phyloP scores from a whole-genome alignment of 345 rosid species.

The Citrus inodora region DNA sequence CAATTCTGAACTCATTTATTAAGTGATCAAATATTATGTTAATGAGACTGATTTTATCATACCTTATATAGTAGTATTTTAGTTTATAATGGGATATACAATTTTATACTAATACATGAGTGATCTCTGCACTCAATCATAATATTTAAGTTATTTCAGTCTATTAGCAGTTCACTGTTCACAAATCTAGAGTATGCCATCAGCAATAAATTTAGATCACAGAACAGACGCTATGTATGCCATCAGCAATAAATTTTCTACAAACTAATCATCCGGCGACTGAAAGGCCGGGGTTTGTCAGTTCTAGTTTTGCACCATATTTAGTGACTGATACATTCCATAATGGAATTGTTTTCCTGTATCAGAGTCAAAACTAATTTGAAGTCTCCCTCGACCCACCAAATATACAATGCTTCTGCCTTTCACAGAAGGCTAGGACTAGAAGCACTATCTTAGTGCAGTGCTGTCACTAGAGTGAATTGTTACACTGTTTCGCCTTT shows the following conservation, averaged over 20 bases:
- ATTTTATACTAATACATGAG: accelerated
- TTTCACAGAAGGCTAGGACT: neutral
- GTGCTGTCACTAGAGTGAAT: neutral
- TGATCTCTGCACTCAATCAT: accelerated
- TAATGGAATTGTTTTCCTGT: neutral
- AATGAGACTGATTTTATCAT: too few relatives aligned
- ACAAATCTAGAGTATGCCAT: too few relatives aligned
- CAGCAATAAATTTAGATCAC: neutral
- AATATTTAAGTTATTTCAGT: too few relatives aligned
- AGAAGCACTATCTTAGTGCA: constrained; percentile 4
- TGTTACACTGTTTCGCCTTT: too few relatives aligned
- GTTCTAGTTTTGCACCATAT: neutral
- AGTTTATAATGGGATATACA: accelerated
- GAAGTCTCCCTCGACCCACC: neutral
- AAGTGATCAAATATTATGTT: too few relatives aligned
- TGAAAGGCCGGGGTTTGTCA: neutral
- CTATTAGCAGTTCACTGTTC: too few relatives aligned
- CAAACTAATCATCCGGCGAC: neutral
- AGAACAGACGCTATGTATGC: neutral
- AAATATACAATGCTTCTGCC: neutral
- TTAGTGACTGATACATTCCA: neutral
- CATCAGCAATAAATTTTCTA: neutral
- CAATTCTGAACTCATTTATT: too few relatives aligned
- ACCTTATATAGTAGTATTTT: too few relatives aligned
- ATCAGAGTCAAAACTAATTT: constrained; percentile 3